phyloP scores from a whole-genome alignment of 805 yeast species.

The Wickerhamiella galacta region DNA sequence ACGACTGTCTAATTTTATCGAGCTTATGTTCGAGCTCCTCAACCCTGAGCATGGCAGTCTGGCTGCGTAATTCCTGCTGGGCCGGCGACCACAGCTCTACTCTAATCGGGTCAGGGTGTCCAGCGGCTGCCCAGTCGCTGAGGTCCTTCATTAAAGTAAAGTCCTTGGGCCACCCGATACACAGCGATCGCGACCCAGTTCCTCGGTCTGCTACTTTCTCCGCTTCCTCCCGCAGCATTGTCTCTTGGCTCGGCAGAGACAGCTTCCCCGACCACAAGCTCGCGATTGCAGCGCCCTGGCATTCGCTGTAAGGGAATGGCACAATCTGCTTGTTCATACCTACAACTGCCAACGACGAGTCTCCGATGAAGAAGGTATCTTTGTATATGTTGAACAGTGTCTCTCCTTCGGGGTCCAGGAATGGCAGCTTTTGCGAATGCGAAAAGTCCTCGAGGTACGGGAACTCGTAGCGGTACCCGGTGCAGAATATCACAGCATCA shows the following conservation, averaged over 20 bases:
- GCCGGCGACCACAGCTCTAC: constrained; percentile 39
- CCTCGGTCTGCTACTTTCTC: constrained; percentile 30
- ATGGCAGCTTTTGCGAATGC: constrained; percentile 1
- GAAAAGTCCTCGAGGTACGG: constrained; percentile 36
- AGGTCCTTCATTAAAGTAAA: constrained; percentile 36
- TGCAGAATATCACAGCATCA: constrained; percentile 49
- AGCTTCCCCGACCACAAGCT: constrained; percentile 44
- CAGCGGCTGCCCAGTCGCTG: constrained; percentile 21
- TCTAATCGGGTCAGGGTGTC: constrained; percentile 24
- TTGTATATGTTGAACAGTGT: constrained; percentile 39
- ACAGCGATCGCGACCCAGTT: constrained; percentile 33
- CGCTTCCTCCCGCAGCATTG: constrained; percentile 31
- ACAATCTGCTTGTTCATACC: constrained; percentile 27
- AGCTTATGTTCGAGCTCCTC: constrained; percentile 5
- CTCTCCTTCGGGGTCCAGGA: constrained; percentile 25
- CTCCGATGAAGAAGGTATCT: constrained; percentile 39
- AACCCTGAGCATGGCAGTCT: constrained; percentile 6
- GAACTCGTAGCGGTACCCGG: constrained; percentile 53
- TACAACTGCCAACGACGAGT: constrained; percentile 48
- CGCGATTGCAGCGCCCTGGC: constrained; percentile 50
- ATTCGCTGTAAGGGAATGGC: constrained; percentile 26
- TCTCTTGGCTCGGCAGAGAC: constrained; percentile 29
- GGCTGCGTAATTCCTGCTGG: constrained; percentile 10
- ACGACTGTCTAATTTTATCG: too few species aligned
- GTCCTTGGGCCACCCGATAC: constrained; percentile 39